Evolutionary conservation across 768 basidiomycete species (phyloP).

Genomic region (Russula compacta): DNA sequence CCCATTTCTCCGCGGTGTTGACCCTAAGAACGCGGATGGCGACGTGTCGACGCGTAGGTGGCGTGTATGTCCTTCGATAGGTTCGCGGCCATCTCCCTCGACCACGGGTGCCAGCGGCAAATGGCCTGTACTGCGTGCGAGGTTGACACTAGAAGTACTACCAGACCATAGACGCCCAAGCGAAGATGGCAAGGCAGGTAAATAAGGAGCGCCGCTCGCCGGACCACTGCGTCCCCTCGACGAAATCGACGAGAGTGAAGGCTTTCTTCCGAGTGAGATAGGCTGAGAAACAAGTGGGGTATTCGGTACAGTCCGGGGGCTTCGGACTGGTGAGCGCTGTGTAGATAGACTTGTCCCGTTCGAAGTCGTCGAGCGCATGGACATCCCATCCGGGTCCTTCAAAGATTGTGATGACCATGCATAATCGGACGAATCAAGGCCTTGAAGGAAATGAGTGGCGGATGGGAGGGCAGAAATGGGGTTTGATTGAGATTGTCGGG

Average conservation of each 20-base stretch:
- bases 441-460: constrained; percentile 17
- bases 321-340: constrained; percentile 14
- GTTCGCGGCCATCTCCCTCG: constrained; percentile 34
- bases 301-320: not conserved
- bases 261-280: constrained; percentile 13
- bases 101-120: constrained; percentile 43
- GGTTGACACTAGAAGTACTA: constrained; percentile 40
- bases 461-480: constrained; percentile 21
- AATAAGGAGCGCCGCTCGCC: constrained; percentile 25
- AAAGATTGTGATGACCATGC: constrained; percentile 5
- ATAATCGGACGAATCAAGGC: constrained; percentile 9
- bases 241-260: constrained; percentile 20
- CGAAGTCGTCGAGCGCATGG: constrained; percentile 18
- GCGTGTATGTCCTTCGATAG: constrained; percentile 10
- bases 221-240: constrained; percentile 17
- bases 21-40: not conserved
- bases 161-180: constrained; percentile 28
- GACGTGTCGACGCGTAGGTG: constrained; percentile 5
- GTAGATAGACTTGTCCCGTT: constrained; percentile 16
- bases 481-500: constrained; percentile 34
- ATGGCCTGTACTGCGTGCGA: constrained; percentile 42
- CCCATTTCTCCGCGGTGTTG: constrained; percentile 10
- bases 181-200: constrained; percentile 26
- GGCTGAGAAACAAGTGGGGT: constrained; percentile 16
- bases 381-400: constrained; percentile 18